Evolutionary conservation across 768 basidiomycete species (phyloP).

Genomic region (Russula emetica): DNA sequence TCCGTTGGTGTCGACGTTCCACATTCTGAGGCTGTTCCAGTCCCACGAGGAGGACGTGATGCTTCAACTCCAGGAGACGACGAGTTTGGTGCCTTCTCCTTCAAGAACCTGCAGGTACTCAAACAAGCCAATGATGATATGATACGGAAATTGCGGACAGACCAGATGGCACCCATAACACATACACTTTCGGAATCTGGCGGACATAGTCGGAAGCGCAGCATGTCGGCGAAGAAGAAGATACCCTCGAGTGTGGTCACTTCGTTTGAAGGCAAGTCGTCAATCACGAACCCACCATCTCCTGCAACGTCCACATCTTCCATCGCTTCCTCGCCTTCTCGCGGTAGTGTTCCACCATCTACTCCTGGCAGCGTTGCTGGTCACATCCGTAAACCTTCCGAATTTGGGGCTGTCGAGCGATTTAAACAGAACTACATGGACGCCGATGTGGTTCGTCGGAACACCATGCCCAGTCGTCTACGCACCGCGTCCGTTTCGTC

Average conservation of each 20-base stretch:
- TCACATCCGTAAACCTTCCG: constrained; percentile 84
- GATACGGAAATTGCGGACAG: constrained; percentile 90
- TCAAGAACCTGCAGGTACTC: constrained; percentile 92
- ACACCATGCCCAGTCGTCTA: constrained; percentile 81
- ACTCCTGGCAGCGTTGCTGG: constrained; percentile 59
- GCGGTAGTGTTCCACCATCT: constrained; percentile 64
- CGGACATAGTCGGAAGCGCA: constrained; percentile 64
- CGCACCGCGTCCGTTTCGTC: constrained; percentile 80
- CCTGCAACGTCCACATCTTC: constrained; percentile 90
- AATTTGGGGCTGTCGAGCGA: constrained; percentile 80
- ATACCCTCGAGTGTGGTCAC: constrained; percentile 78
- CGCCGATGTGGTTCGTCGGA: constrained; percentile 61
- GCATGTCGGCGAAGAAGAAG: constrained; percentile 72
- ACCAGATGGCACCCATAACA: constrained; percentile 74
- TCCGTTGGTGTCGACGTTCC: constrained; percentile 32
- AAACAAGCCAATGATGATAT: constrained; percentile 99
- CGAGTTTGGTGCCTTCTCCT: constrained; percentile 97
- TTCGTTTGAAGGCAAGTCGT: constrained; percentile 52
- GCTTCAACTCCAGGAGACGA: constrained; percentile 59
- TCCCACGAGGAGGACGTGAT: constrained; percentile 33
- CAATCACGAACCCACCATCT: constrained; percentile 77
- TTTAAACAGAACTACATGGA: constrained; percentile 84
- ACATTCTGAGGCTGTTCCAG: constrained; percentile 29
- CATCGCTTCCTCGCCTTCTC: constrained; percentile 83
- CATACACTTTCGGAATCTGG: constrained; percentile 68